Base-by-base conservation (phyloP, 352 stramenopile species). In the Phytophthora citricola region DNA sequence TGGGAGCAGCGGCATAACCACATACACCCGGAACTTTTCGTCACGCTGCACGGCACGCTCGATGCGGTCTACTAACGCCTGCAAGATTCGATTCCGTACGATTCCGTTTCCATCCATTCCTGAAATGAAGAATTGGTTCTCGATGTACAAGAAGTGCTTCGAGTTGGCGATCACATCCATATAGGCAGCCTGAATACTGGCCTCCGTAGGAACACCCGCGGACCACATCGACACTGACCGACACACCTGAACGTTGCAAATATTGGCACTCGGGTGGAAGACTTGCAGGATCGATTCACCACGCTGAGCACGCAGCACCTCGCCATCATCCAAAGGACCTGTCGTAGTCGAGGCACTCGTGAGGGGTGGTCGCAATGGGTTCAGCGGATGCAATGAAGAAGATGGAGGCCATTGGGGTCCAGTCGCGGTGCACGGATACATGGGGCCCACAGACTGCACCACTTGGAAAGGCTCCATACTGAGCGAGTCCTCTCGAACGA, bases 91-190 rank as follows among this genome's bases (percentile, higher is more conserved):
- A 56, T 93, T 95, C 55, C 80, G 81, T 54, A 94, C 79, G 26
- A 94, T 86, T 17, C 69, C 70, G 51, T 96, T 95, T 20, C 71
- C 69, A 48, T 93, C 73, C 58, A 93, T 78, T 47, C 91, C 90
- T 22, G 83, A 96, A 60, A 97, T 89, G 60, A 98, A 98, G 58
- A 97, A 97, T 69, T 98, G 90, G 66, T 97, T 97, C 68, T 98
- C 93, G 47, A 98, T 96, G 78, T 98, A 98, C 45, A 98, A 67
- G 38, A 80, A 98, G 59, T 94, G 87, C 31, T 92, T 80, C 3
- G 89, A 75, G 45, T 90, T 87, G 1, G 76, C 66, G 66, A 97
- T 97, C 20, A 90, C 65, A 49, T 95, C 85, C 49, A 93, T 81
- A 56, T 95, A 97, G 15, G 90, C 90, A 41, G 78, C 72, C 41